Evolutionary conservation across 129 eudicot genomes (phyloP).

Genomic region (Kitagawia praeruptora): DNA sequence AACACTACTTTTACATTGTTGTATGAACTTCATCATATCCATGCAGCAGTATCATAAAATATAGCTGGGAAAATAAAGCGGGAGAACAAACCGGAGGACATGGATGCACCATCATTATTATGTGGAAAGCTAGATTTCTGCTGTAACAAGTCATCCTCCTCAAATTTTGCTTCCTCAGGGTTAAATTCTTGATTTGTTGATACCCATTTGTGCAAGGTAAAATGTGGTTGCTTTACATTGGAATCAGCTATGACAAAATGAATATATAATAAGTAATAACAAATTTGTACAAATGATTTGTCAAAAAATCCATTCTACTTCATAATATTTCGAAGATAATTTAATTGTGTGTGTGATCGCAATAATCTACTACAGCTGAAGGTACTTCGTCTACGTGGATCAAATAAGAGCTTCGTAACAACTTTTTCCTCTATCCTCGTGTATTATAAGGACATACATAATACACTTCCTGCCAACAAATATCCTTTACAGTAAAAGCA

Average conservation of each 20-base stretch:
- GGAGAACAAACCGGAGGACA: slow-evolving; percentile 23
- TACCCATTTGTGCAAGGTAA: slow-evolving; percentile 63
- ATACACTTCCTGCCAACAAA: neutral
- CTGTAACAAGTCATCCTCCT: slow-evolving; percentile 32
- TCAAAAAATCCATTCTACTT: neutral
- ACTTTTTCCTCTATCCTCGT: neutral
- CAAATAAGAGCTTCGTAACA: neutral
- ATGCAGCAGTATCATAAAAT: neutral
- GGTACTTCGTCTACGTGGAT: neutral
- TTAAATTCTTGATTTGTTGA: slow-evolving; percentile 26
- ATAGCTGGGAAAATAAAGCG: neutral
- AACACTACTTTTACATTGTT: neutral
- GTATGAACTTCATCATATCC: neutral
- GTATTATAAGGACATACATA: neutral
- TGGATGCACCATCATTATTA: slow-evolving; percentile 19
- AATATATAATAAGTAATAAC: neutral
- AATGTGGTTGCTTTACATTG: slow-evolving; percentile 33
- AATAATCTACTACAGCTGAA: neutral
- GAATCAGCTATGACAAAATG: slow-evolving; percentile 26
- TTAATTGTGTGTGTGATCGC: neutral
- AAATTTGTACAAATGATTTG: neutral
- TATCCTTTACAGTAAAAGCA: neutral
- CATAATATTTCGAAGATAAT: neutral
- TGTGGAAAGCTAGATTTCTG: slow-evolving; percentile 26
- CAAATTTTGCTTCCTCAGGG: slow-evolving; percentile 30